These are phyloP conservation scores for Eremomyces bilateralis DNA, from an alignment of 495 filamentous ascomycete genomes.

Conservation along the genomic window DNA sequence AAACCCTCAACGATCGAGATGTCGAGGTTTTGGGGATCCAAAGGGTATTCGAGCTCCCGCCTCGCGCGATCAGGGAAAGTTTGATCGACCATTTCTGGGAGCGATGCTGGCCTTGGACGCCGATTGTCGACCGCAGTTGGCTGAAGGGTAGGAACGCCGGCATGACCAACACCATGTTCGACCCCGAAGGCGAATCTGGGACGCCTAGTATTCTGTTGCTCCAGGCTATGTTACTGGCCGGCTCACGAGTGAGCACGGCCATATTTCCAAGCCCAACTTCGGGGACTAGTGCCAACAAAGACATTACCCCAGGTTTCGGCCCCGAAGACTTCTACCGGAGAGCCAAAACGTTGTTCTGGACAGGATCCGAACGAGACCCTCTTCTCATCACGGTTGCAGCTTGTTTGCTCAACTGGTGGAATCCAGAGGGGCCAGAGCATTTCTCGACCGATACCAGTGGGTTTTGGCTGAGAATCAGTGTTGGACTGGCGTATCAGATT, in stretches of 20 bases:
- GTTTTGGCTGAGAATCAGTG: slow-evolving; percentile 9
- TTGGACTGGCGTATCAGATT: slow-evolving; percentile 10
- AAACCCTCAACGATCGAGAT: slow-evolving; percentile 10
- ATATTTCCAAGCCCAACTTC: too few relatives aligned
- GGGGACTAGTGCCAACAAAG: too few relatives aligned
- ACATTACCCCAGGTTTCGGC: too few relatives aligned
- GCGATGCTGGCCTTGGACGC: slow-evolving; percentile 11
- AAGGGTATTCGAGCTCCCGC: slow-evolving; percentile 8
- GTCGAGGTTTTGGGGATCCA: slow-evolving; percentile 10
- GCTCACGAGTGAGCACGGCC: slow-evolving; percentile 7
- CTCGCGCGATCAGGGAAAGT: slow-evolving; percentile 7
- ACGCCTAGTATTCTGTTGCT: slow-evolving; percentile 6
- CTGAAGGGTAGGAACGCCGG: slow-evolving; percentile 6
- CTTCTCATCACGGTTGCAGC: slow-evolving; percentile 7
- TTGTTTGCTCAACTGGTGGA: slow-evolving; percentile 11
- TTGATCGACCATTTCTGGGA: slow-evolving; percentile 11
- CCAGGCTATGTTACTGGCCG: slow-evolving; percentile 10
- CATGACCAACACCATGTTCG: too few relatives aligned
- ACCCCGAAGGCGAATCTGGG: slow-evolving; percentile 4
- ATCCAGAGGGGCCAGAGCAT: slow-evolving; percentile 11
- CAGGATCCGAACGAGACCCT: slow-evolving; percentile 10
- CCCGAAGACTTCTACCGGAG: slow-evolving; percentile 9
- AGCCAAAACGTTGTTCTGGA: slow-evolving; percentile 11
- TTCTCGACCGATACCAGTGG: slow-evolving; percentile 10
- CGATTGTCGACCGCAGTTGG: slow-evolving; percentile 9